Percentiles rank a stretch among this genome's conserved stretches.
Evolutionary conservation across 208 protist species (phyloP).

Genomic region (Blechomonas ayalai): DNA sequence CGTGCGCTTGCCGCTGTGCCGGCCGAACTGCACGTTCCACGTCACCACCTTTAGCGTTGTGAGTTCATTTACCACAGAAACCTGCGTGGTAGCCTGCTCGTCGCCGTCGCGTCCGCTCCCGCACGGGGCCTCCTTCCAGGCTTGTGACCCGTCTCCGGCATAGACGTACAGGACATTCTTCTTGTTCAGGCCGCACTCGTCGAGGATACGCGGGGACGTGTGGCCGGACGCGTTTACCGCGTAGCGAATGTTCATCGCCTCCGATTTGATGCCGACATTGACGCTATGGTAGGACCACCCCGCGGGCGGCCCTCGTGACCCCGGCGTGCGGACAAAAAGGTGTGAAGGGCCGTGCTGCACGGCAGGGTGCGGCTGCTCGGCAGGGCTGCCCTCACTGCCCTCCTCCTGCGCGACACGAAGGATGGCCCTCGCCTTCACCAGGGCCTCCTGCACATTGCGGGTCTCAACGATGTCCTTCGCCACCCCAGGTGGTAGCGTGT

Average conservation of each 20-base stretch:
- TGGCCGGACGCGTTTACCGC: constrained; percentile 16
- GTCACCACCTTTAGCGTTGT: constrained; percentile 34
- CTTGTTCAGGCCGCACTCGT: constrained; percentile 1
- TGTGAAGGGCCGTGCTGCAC: constrained; percentile 46
- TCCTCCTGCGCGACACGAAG: constrained; percentile 1
- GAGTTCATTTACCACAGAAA: too few relatives aligned
- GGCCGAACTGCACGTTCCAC: constrained; percentile 51
- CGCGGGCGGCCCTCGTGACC: constrained; percentile 34
- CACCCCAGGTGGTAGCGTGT: constrained; percentile 28
- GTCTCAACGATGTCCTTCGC: constrained; percentile 39
- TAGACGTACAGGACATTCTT: constrained; percentile 11
- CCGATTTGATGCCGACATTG: constrained; percentile 51
- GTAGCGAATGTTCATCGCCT: constrained; percentile 51
- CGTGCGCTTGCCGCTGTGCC: constrained; percentile 41
- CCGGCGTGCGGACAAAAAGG: constrained; percentile 40
- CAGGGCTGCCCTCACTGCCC: not conserved
- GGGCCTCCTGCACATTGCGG: constrained; percentile 45
- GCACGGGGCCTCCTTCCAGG: constrained; percentile 20
- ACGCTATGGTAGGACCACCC: constrained; percentile 60
- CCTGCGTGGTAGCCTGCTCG: not conserved
- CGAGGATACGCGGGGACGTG: constrained; percentile 14
- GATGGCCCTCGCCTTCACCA: constrained; percentile 30
- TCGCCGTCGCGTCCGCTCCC: not conserved
- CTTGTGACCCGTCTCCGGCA: not conserved
- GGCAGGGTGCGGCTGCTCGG: constrained; percentile 25